phyloP scores from a whole-genome alignment of 306 rosid species.

The Glycyrrhiza uralensis region DNA sequence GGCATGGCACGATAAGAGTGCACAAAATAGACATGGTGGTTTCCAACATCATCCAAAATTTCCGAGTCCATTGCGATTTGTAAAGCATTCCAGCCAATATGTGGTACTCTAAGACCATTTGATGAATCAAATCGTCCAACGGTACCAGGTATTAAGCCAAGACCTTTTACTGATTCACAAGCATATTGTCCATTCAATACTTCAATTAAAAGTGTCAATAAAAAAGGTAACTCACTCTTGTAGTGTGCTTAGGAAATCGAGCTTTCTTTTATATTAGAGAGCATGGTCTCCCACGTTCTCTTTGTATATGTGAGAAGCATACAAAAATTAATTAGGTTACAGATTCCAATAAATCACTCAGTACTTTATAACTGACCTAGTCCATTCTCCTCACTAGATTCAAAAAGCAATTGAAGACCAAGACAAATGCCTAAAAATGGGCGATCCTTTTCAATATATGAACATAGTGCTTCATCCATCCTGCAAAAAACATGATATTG shows the following conservation, averaged over 20 bases:
- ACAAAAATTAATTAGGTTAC: not conserved
- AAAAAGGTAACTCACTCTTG: not conserved
- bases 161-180: conserved; percentile 80
- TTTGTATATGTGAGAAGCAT: conserved; percentile 2
- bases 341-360: not conserved
- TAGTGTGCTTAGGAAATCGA: conserved; percentile 1
- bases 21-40: conserved; percentile 81
- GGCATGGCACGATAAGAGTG: conserved; percentile 94
- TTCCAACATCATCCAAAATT: conserved; percentile 84
- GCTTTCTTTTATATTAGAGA: not conserved
- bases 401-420: conserved; percentile 95
- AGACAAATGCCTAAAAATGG: conserved; percentile 97
- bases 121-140: conserved; percentile 94
- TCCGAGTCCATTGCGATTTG: conserved; percentile 56
- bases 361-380: conserved; percentile 47
- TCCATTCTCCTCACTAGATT: conserved; percentile 94
- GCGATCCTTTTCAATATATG: conserved; percentile 75
- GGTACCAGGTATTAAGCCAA: conserved; percentile 90
- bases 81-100: conserved; percentile 97
- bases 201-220: not conserved
- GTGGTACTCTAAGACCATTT: conserved; percentile 85
- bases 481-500: conserved; percentile 43
- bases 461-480: conserved; percentile 82
- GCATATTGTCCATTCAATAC: conserved; percentile 23
- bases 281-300: not conserved